A percentile compares a stretch with the other conserved stretches of the same genome.
These are phyloP conservation scores for Paramecium caudatum DNA, from an alignment of 73 alveolate genomes.

Conservation along the genomic window DNA sequence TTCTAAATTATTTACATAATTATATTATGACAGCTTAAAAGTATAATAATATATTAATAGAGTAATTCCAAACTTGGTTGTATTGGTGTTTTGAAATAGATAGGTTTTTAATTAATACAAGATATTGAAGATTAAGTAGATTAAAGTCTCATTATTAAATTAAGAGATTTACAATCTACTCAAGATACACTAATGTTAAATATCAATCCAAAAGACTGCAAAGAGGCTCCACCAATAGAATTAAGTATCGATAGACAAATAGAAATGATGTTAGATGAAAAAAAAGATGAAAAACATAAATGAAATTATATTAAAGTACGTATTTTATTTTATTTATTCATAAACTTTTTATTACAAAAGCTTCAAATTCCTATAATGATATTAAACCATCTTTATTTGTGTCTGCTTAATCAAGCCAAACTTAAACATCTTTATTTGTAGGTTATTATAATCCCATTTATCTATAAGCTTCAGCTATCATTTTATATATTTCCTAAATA, in stretches of 20 bases:
- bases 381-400: constrained; percentile 73
- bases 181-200: background rate
- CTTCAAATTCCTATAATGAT: constrained; percentile 70
- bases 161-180: background rate
- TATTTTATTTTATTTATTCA: too few species aligned
- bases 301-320: too few species aligned
- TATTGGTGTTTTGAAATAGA: background rate
- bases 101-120: background rate
- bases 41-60: constrained; percentile 10
- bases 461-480: constrained; percentile 68
- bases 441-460: constrained; percentile 71
- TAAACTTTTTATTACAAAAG: constrained; percentile 54
- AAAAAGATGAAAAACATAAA: background rate
- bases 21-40: background rate
- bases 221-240: constrained; percentile 4
- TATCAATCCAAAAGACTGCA: background rate
- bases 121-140: background rate
- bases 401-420: constrained; percentile 70
- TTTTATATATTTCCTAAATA: constrained; percentile 41
- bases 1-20: background rate
- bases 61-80: background rate
- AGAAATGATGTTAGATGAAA: background rate
- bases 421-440: constrained; percentile 49
- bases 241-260: constrained; percentile 1
- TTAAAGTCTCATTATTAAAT: background rate